Evolutionary conservation across 352 stramenopile genomes (phyloP).

Genomic region (Globisporangium abappressorium): DNA sequence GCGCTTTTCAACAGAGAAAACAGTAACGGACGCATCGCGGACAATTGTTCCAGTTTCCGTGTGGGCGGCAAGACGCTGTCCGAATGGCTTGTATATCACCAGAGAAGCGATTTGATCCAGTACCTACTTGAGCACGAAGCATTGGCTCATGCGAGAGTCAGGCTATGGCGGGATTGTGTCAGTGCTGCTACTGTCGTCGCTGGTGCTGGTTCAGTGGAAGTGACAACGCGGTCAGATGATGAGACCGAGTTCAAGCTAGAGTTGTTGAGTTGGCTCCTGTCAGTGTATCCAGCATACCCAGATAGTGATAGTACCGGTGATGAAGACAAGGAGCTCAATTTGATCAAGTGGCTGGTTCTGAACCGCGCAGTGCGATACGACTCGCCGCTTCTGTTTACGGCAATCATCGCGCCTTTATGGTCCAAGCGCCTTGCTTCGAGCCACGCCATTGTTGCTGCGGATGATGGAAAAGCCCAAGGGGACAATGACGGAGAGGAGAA

Average conservation of each 20-base stretch:
- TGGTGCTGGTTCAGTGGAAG: no score
- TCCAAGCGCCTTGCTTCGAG: no score
- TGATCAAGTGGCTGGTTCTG: constrained; percentile 8
- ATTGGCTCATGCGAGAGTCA: background rate
- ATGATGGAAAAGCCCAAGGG: background rate
- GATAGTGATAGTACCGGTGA: background rate
- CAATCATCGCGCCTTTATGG: constrained; percentile 10
- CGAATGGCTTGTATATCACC: constrained; percentile 29
- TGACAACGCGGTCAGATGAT: no score
- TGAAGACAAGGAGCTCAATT: background rate
- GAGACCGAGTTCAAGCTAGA: background rate
- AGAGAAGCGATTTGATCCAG: constrained; percentile 24
- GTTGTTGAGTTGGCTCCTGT: constrained; percentile 4
- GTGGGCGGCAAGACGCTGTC: constrained; percentile 26
- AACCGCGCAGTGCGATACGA: constrained; percentile 11
- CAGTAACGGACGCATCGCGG: background rate
- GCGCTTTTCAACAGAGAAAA: background rate
- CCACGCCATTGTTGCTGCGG: background rate
- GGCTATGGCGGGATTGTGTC: constrained; percentile 6
- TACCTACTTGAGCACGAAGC: constrained; percentile 3
- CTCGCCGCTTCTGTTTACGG: constrained; percentile 4
- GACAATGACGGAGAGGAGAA: background rate
- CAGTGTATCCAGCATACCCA: background rate
- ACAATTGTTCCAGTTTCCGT: constrained; percentile 4
- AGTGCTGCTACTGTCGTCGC: background rate